These are phyloP conservation scores for Rhizomucor miehei DNA, from an alignment of 371 early-diverging fungal genomes.

Conservation along the genomic window DNA sequence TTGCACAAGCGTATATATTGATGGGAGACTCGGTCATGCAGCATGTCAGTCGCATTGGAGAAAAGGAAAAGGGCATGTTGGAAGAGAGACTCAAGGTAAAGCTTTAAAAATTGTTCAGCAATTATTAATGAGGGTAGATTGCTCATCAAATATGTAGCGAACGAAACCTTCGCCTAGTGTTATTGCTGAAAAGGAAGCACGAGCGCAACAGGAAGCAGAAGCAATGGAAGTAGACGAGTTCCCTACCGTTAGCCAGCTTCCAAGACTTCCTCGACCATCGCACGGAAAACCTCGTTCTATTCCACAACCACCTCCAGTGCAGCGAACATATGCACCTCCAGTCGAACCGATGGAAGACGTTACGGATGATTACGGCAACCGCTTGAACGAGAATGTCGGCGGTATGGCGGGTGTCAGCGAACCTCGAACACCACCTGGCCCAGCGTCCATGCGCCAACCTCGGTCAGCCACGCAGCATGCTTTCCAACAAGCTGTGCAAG, in stretches of 20 bases:
- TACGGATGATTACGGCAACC: conserved; percentile 32
- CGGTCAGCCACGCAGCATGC: conserved; percentile 20
- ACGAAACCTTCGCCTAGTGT: conserved; percentile 43
- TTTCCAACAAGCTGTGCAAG: conserved; percentile 18
- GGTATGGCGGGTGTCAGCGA: conserved; percentile 15
- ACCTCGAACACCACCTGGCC: conserved; percentile 12
- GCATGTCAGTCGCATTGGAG: conserved; percentile 67
- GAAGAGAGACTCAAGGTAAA: conserved; percentile 74
- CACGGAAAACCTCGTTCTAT: conserved; percentile 30
- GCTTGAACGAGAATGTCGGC: conserved; percentile 12
- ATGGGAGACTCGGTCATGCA: conserved; percentile 75
- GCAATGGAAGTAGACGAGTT: conserved; percentile 40
- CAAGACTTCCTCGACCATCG: conserved; percentile 23
- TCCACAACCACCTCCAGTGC: conserved; percentile 15
- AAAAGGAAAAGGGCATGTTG: conserved; percentile 77
- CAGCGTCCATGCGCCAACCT: conserved; percentile 21
- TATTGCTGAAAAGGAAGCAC: conserved; percentile 28
- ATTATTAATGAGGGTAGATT: no score
- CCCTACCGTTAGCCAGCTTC: conserved; percentile 31
- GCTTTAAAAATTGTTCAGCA: not conserved
- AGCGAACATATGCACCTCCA: conserved; percentile 16
- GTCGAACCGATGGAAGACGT: conserved; percentile 52
- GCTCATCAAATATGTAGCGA: no score
- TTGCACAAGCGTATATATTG: conserved; percentile 72
- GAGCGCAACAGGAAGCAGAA: conserved; percentile 28